Conservation (phyloP, 2,329 filamentous ascomycete genomes). For the Colletotrichum sp. region DNA sequence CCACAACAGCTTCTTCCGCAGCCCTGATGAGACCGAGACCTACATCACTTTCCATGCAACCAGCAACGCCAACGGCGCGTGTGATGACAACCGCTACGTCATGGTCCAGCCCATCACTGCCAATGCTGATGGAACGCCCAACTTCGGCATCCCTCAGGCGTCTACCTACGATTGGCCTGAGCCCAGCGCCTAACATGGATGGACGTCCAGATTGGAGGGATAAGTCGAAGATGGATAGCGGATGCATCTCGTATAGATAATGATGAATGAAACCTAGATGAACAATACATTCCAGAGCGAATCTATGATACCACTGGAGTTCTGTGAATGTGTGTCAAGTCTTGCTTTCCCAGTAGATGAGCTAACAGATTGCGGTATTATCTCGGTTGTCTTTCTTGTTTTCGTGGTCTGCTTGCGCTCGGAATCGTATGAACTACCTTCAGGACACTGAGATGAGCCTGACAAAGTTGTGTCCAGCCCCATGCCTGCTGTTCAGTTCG, state of each 20-base stretch:
- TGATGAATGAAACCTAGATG: not conserved
- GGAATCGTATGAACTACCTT: not conserved
- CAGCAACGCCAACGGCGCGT: constrained; percentile 50
- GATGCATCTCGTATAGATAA: not conserved
- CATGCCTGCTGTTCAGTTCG: not conserved
- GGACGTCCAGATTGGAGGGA: not conserved
- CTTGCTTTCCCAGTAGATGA: not conserved
- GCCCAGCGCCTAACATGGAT: constrained; percentile 1
- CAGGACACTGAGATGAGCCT: not conserved
- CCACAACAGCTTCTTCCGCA: constrained; percentile 64
- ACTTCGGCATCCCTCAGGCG: constrained; percentile 47
- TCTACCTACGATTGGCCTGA: constrained; percentile 27
- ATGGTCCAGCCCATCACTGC: constrained; percentile 56
- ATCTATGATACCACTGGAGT: not conserved
- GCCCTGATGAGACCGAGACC: constrained; percentile 57
- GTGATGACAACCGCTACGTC: constrained; percentile 59
- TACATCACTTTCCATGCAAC: constrained; percentile 65
- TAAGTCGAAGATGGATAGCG: not conserved
- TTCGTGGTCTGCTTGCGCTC: not conserved
- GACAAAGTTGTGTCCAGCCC: not conserved
- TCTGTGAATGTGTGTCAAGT: not conserved
- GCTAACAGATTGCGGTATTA: not conserved
- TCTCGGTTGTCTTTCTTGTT: not conserved
- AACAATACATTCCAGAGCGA: not conserved
- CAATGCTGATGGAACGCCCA: constrained; percentile 55